phyloP scores from a whole-genome alignment of 768 basidiomycete species.

The Rhizopogon salebrosus region DNA sequence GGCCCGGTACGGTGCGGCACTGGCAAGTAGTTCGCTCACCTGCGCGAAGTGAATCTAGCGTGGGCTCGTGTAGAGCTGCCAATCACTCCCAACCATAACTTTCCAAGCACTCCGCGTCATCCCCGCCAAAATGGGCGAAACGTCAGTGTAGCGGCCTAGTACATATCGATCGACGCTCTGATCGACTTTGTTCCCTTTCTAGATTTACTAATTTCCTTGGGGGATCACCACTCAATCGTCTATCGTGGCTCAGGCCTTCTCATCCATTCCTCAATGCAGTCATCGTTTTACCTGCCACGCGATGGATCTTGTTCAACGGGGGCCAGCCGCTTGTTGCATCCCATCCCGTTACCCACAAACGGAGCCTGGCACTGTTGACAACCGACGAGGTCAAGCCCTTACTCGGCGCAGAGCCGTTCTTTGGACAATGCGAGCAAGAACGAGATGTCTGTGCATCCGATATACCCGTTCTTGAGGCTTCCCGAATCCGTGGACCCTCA shows the following conservation, averaged over 20 bases:
- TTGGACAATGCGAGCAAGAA: conserved; percentile 59
- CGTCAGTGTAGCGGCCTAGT: conserved; percentile 19
- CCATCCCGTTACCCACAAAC: conserved; percentile 24
- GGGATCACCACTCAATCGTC: conserved; percentile 72
- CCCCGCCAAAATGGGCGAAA: conserved; percentile 24
- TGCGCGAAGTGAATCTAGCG: too few relatives aligned
- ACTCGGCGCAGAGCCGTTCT: conserved; percentile 64
- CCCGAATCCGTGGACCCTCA: conserved; percentile 51
- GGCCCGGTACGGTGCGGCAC: too few relatives aligned
- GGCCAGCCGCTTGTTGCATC: conserved; percentile 62
- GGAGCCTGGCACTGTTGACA: conserved; percentile 46
- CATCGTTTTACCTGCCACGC: conserved; percentile 49
- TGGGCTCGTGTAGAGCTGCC: neutral
- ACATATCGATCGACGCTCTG: neutral
- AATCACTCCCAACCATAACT: neutral
- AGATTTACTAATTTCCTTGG: conserved; percentile 47
- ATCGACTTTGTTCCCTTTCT: conserved; percentile 1
- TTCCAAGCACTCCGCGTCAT: conserved; percentile 4
- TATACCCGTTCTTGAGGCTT: conserved; percentile 41
- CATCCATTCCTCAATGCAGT: conserved; percentile 73
- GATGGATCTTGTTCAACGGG: conserved; percentile 75
- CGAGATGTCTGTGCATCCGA: conserved; percentile 24
- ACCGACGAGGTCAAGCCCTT: conserved; percentile 59
- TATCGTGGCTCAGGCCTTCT: conserved; percentile 77
- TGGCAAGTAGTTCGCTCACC: too few relatives aligned